A percentile compares a stretch with the other conserved stretches of the same genome.
phyloP scores from a whole-genome alignment of 805 yeast species.

The Candida hungchunana region DNA sequence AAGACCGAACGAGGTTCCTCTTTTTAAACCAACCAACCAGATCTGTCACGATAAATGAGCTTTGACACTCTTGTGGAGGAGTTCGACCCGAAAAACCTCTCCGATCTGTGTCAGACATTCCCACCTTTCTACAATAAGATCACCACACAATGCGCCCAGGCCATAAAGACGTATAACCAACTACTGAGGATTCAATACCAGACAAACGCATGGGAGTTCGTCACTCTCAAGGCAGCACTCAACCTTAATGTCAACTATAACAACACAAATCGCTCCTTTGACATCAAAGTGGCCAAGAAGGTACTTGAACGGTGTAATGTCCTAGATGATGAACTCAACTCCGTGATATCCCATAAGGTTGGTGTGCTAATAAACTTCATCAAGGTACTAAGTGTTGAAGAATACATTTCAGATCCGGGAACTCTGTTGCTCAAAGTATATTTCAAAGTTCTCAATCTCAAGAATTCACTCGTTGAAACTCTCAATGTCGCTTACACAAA shows the following conservation, averaged over 20 bases:
- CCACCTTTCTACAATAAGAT: slow-evolving; percentile 16
- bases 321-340: slow-evolving; percentile 36
- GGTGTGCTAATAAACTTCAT: slow-evolving; percentile 39
- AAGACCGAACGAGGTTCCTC: background rate
- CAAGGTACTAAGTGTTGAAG: slow-evolving; percentile 22
- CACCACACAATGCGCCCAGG: slow-evolving; percentile 25
- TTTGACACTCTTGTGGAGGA: too few relatives aligned
- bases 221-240: slow-evolving; percentile 27
- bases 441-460: slow-evolving; percentile 40
- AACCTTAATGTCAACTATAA: slow-evolving; percentile 24
- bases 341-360: slow-evolving; percentile 44
- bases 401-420: slow-evolving; percentile 25
- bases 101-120: slow-evolving; percentile 11
- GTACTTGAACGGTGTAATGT: slow-evolving; percentile 48
- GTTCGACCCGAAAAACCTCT: slow-evolving; percentile 10
- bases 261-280: slow-evolving; percentile 34
- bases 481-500: slow-evolving; percentile 58
- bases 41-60: too few relatives aligned
- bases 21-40: too few relatives aligned
- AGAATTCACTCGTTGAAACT: slow-evolving; percentile 46
- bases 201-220: slow-evolving; percentile 32
- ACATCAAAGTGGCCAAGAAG: slow-evolving; percentile 49
- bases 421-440: slow-evolving; percentile 24
- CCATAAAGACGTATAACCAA: slow-evolving; percentile 26
- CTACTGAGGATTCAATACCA: slow-evolving; percentile 25